A percentile compares a stretch with the other conserved stretches of the same genome.
Conservation (phyloP, 1,139 yeast species). For the Blastobotrys raffinosifermentans region DNA sequence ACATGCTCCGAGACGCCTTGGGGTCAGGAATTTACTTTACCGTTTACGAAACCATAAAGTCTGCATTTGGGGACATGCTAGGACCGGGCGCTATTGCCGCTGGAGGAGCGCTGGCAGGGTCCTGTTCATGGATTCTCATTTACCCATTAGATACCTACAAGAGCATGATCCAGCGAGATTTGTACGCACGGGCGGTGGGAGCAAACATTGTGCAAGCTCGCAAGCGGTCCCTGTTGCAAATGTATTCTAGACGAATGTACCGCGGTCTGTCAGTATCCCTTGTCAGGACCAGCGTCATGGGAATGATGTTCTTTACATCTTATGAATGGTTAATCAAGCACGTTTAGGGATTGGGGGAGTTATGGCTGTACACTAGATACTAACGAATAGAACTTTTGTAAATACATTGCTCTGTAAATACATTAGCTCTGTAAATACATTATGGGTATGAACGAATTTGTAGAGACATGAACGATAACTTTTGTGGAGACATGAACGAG, state of each 20-base stretch:
- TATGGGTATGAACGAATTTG: no score
- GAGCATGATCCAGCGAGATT: constrained; percentile 66
- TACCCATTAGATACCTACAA: constrained; percentile 81
- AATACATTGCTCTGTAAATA: no score
- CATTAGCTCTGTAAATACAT: no score
- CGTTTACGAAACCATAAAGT: constrained; percentile 64
- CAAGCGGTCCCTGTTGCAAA: constrained; percentile 26
- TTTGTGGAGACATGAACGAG: no score
- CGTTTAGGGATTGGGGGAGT: no score
- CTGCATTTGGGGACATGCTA: constrained; percentile 22
- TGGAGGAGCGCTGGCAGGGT: constrained; percentile 81
- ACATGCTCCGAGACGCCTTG: constrained; percentile 56
- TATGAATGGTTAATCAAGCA: constrained; percentile 44
- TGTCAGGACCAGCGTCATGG: constrained; percentile 62
- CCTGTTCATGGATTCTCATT: constrained; percentile 62
- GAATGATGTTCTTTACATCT: constrained; percentile 67
- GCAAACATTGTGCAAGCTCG: constrained; percentile 34
- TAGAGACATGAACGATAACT: no score
- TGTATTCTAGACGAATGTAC: constrained; percentile 46
- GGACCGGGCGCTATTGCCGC: constrained; percentile 42
- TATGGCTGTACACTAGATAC: no score
- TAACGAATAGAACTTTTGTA: no score
- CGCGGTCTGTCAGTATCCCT: constrained; percentile 74
- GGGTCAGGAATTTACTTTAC: constrained; percentile 73
- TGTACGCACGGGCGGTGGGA: constrained; percentile 59